Evolutionary conservation across 768 basidiomycete species (phyloP).

Genomic region (Candolleomyces eurysporus): DNA sequence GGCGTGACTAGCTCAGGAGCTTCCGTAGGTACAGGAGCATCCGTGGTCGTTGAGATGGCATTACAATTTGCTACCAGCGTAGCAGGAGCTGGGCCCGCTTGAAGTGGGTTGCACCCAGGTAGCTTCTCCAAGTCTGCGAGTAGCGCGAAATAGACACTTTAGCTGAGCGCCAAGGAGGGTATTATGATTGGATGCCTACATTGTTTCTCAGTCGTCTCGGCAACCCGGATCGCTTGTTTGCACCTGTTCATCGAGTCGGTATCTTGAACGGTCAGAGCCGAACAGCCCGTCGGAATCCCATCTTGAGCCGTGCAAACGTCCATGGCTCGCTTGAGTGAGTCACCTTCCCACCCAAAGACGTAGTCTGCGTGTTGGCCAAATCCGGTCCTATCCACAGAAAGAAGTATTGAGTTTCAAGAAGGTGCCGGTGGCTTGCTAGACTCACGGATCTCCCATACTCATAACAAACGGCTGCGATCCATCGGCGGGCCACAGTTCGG

Average conservation of each 20-base stretch:
- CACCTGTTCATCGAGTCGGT: constrained; percentile 8
- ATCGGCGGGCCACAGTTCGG: constrained; percentile 8
- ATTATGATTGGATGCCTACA: background rate
- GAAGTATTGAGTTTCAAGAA: background rate
- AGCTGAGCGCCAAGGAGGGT: background rate
- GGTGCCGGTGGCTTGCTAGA: background rate
- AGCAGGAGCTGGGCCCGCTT: constrained; percentile 3
- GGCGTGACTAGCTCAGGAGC: constrained; percentile 14
- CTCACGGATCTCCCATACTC: constrained; percentile 17
- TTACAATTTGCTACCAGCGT: constrained; percentile 2
- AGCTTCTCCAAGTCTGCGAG: constrained; percentile 8
- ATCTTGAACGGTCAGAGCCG: constrained; percentile 8
- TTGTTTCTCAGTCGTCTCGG: constrained; percentile 5
- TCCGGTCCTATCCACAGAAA: background rate
- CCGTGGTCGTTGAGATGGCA: constrained; percentile 1
- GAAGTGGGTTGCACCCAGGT: constrained; percentile 11
- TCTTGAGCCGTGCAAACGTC: constrained; percentile 4
- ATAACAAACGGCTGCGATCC: constrained; percentile 13
- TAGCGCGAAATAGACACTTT: background rate
- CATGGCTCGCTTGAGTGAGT: constrained; percentile 9
- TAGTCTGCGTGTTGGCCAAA: constrained; percentile 11
- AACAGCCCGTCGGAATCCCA: constrained; percentile 7
- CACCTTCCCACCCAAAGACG: constrained; percentile 12
- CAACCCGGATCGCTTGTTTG: constrained; percentile 1
- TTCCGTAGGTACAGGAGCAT: constrained; percentile 3